These are phyloP conservation scores for Tolypocladium ovalisporum DNA, from an alignment of 2,329 filamentous ascomycete genomes.

Conservation along the genomic window DNA sequence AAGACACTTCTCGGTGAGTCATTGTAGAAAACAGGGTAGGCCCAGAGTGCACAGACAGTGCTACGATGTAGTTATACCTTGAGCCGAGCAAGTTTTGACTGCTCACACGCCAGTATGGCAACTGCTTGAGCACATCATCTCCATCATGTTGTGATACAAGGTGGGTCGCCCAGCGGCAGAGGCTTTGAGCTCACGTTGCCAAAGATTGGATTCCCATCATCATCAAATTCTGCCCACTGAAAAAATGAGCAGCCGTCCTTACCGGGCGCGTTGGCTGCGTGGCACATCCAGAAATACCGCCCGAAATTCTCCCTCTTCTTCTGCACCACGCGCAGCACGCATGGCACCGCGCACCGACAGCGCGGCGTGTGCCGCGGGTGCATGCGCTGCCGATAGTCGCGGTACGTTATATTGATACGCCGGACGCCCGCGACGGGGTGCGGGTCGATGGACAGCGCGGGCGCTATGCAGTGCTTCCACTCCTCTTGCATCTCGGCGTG, in stretches of 20 bases:
- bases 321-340: slow-evolving; percentile 66
- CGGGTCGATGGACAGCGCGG: slow-evolving; percentile 65
- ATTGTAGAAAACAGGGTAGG: too few relatives aligned
- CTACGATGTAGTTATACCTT: neutral
- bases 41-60: neutral
- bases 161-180: slow-evolving; percentile 31
- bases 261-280: slow-evolving; percentile 60
- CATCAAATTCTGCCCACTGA: slow-evolving; percentile 76
- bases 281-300: slow-evolving; percentile 89
- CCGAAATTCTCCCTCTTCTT: slow-evolving; percentile 66
- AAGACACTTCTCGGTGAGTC: too few relatives aligned
- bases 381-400: slow-evolving; percentile 68
- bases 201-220: slow-evolving; percentile 61
- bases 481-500: slow-evolving; percentile 96
- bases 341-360: slow-evolving; percentile 63
- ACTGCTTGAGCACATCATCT: neutral
- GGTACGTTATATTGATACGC: slow-evolving; percentile 89
- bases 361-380: slow-evolving; percentile 69
- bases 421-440: slow-evolving; percentile 73
- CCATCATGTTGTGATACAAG: neutral
- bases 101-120: too few relatives aligned
- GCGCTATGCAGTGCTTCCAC: slow-evolving; percentile 84
- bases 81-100: too few relatives aligned
- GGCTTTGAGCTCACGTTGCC: slow-evolving; percentile 28
- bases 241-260: slow-evolving; percentile 67